These are phyloP conservation scores for Plantago major DNA, from an alignment of 257 asterid species.

Conservation along the genomic window DNA sequence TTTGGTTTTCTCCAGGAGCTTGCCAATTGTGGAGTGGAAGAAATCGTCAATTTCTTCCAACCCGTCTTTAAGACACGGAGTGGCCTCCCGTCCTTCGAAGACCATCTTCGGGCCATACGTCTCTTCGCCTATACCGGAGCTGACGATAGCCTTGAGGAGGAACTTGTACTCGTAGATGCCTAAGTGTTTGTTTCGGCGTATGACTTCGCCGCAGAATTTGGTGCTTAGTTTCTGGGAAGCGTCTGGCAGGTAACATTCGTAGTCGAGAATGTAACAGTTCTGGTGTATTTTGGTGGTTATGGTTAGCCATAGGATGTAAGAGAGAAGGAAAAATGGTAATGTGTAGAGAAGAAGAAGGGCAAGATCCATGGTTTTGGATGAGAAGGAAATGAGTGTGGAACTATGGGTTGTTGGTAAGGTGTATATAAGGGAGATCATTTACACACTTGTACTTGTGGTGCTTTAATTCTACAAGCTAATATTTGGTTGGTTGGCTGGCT, in stretches of 20 bases:
- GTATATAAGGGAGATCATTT: conserved; percentile 1
- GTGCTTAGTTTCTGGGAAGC: conserved; percentile 56
- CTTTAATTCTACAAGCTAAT: too few relatives aligned
- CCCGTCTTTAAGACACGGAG: conserved; percentile 54
- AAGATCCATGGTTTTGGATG: conserved; percentile 39
- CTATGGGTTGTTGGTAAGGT: background rate
- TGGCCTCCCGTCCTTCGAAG: conserved; percentile 49
- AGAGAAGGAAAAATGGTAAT: conserved; percentile 39
- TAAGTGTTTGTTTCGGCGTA: conserved; percentile 63
- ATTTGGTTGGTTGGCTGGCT: too few relatives aligned
- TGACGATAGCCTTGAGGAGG: conserved; percentile 66
- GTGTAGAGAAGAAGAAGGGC: conserved; percentile 19
- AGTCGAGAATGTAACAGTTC: conserved; percentile 67
- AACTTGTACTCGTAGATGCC: conserved; percentile 73
- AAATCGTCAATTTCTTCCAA: conserved; percentile 71
- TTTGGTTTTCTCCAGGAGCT: conserved; percentile 36
- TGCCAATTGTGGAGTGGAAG: conserved; percentile 43
- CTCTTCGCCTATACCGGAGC: conserved; percentile 92
- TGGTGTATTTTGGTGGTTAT: conserved; percentile 33
- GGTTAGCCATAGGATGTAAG: conserved; percentile 24
- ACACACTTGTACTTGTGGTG: background rate
- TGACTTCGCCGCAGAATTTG: conserved; percentile 51
- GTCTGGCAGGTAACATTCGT: conserved; percentile 58
- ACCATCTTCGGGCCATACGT: conserved; percentile 80
- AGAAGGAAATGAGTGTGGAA: background rate